A percentile compares a stretch with the other conserved stretches of the same genome.
Evolutionary conservation across 2,329 filamentous ascomycete genomes (phyloP).

Genomic region (Coniella vitis): DNA sequence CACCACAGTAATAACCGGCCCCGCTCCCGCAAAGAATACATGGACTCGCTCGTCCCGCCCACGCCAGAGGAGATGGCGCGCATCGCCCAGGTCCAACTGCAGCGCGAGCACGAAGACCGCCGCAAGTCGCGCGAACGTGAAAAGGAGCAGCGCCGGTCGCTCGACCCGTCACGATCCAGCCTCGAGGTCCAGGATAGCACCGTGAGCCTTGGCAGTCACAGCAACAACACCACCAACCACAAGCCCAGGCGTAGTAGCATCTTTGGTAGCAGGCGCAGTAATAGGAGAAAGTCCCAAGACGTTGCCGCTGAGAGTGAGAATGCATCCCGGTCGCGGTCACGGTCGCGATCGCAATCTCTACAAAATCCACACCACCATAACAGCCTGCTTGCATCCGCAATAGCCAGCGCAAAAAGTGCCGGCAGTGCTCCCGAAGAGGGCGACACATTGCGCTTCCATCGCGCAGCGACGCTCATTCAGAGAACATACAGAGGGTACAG

Average conservation of each 20-base stretch:
- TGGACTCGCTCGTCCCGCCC: slow-evolving; percentile 44
- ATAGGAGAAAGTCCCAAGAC: neutral
- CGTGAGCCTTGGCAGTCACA: slow-evolving; percentile 20
- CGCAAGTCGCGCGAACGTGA: slow-evolving; percentile 33
- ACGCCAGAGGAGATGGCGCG: slow-evolving; percentile 39
- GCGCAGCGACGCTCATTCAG: slow-evolving; percentile 54
- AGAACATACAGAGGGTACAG: slow-evolving; percentile 74
- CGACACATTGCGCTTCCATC: slow-evolving; percentile 24
- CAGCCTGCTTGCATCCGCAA: slow-evolving; percentile 4
- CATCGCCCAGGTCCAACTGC: slow-evolving; percentile 42
- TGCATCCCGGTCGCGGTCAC: too few relatives aligned
- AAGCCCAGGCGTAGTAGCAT: slow-evolving; percentile 19
- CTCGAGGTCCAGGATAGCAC: neutral
- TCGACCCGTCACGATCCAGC: slow-evolving; percentile 3
- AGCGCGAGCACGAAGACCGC: slow-evolving; percentile 37
- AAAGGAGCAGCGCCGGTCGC: slow-evolving; percentile 28
- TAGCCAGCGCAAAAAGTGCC: slow-evolving; percentile 4
- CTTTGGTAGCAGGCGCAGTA: slow-evolving; percentile 11
- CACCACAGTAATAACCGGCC: neutral
- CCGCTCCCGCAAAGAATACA: slow-evolving; percentile 34
- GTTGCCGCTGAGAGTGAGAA: too few relatives aligned
- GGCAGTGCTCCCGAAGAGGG: slow-evolving; percentile 10
- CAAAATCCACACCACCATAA: slow-evolving; percentile 4
- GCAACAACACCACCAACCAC: slow-evolving; percentile 1
- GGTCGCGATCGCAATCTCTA: neutral